Base-by-base conservation (phyloP, 768 basidiomycete species). In the Exidia glandulosa region DNA sequence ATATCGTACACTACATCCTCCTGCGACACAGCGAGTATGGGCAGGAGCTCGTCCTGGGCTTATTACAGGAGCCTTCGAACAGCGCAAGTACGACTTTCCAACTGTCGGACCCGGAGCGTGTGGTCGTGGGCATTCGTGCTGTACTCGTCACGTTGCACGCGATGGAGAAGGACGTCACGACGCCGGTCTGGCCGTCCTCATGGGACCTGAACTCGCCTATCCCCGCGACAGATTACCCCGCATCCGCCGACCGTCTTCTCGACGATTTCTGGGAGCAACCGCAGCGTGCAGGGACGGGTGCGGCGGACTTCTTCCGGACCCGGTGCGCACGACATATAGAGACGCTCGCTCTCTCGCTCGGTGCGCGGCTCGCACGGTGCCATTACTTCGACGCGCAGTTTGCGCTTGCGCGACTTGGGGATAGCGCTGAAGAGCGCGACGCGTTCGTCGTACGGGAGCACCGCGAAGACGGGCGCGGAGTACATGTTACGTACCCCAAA, bases 1-100 rank as follows among this genome's bases (percentile, higher is more conserved):
- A 84, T 67, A 82, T 92, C 54, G 72, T 86, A 23, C 92, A 96
- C 68, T 94, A 89, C 68, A 77, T 92, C 58, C 80, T 93, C 52
- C 85, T 85, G 10, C 86, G 90, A 23, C 83, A 94, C 70, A 82
- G 89, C 59, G 92, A 95, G 31, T 88, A 86, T 63, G 94, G 93
- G 6, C 78, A 82, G 66, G 91, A 94, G 54, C 72, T 94, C 31
- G 86, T 88, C 66, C 66, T 93, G 62, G 87, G 91, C 3, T 79
- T 93, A 32, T 76, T 95, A 58, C 88, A 90, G 70, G 88, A 92
- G 68, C 75, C 80, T 1, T 67, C 75, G n/a, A n/a, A 2, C 73
- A 85, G 60, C 59, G 59, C 75, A 65, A 48, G 68, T 12, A 67
- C 74, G 16, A 72, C 66, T 10, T 19, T 27, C 56, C 66, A 76